phyloP scores from a whole-genome alignment of 1,284 basidiomycete species.

The Cryptococcus deneoformans region DNA sequence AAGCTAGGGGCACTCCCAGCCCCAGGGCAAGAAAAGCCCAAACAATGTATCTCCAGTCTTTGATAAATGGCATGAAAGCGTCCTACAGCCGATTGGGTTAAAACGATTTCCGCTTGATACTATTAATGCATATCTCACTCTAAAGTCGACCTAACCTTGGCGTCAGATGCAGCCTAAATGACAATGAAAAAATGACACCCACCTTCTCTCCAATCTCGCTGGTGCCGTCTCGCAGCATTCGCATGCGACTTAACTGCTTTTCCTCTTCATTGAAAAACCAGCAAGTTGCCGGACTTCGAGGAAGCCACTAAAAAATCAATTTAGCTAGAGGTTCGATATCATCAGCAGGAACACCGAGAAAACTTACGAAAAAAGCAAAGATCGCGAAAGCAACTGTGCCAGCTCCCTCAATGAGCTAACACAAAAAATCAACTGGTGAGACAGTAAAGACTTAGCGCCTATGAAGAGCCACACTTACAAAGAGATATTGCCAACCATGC shows the following conservation, averaged over 20 bases:
- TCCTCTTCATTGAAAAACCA: slow-evolving; percentile 51
- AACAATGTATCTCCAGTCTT: slow-evolving; percentile 53
- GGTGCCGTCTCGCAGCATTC: slow-evolving; percentile 56
- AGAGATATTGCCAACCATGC: slow-evolving; percentile 56
- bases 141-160: slow-evolving; percentile 3
- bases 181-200: not conserved
- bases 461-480: slow-evolving; percentile 28
- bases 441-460: not conserved
- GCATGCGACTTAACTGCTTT: slow-evolving; percentile 51
- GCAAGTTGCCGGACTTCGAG: slow-evolving; percentile 53
- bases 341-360: not conserved
- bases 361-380: slow-evolving; percentile 49
- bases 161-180: not conserved
- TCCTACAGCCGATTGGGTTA: slow-evolving; percentile 34
- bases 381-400: slow-evolving; percentile 49
- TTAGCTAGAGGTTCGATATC: not conserved
- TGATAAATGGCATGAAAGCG: slow-evolving; percentile 53
- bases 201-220: slow-evolving; percentile 54
- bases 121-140: slow-evolving; percentile 3
- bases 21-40: slow-evolving; percentile 43
- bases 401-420: slow-evolving; percentile 51
- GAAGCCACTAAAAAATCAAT: slow-evolving; percentile 46
- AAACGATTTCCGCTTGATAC: slow-evolving; percentile 8
- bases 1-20: slow-evolving; percentile 55
- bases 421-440: not conserved